Evolutionary conservation across 78 protist genomes (phyloP).

Genomic region (Polysphondylium violaceum): DNA sequence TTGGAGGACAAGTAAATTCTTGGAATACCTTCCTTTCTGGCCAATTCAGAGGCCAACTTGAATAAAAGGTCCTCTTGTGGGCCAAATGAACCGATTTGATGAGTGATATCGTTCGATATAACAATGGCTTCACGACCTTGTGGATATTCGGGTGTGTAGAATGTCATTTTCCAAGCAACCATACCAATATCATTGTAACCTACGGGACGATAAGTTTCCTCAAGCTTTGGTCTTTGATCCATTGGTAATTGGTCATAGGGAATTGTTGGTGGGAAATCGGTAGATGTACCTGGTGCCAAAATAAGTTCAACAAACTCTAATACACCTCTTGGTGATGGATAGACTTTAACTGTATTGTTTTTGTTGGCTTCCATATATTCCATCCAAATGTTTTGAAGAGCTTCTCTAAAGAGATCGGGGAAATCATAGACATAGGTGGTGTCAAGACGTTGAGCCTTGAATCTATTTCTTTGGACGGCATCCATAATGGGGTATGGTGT

Average conservation of each 20-base stretch:
- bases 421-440: constrained; percentile 96
- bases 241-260: constrained; percentile 58
- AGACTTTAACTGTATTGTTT: constrained; percentile 22
- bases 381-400: constrained; percentile 82
- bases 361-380: constrained; percentile 61
- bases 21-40: constrained; percentile 92
- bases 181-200: constrained; percentile 91
- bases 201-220: constrained; percentile 71
- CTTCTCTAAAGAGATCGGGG: constrained; percentile 90
- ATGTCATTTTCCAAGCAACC: constrained; percentile 92
- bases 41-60: constrained; percentile 86
- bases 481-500: constrained; percentile 88
- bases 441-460: constrained; percentile 85
- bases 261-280: constrained; percentile 18
- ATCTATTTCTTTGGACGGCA: constrained; percentile 85
- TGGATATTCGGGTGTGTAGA: constrained; percentile 95
- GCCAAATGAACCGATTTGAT: constrained; percentile 95
- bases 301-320: constrained; percentile 55
- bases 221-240: constrained; percentile 31
- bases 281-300: not conserved
- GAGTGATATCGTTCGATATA: constrained; percentile 98
- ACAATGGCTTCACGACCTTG: constrained; percentile 91
- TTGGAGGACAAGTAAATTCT: constrained; percentile 96
- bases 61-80: constrained; percentile 84
- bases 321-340: constrained; percentile 44